phyloP scores from a whole-genome alignment of 192 early-diverging fungal species.

The Kickxella alabastrina region DNA sequence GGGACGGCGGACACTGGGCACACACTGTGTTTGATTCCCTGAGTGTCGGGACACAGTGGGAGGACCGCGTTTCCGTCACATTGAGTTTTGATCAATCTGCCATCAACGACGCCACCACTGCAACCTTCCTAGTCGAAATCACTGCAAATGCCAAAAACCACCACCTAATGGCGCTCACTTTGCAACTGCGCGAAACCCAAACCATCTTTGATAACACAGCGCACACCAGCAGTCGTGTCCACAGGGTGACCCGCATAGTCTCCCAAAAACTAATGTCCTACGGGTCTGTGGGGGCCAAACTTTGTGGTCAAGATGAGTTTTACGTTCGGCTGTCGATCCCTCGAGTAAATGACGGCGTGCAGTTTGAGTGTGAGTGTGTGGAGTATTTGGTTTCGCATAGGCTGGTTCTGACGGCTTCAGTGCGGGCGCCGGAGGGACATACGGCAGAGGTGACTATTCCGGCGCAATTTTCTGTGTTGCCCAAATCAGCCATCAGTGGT shows the following conservation, averaged over 20 bases:
- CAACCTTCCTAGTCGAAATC: slow-evolving; percentile 2
- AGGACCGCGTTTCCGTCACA: slow-evolving; percentile 3
- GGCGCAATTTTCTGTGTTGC: slow-evolving; percentile 15
- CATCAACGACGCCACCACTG: neutral
- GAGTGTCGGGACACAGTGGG: slow-evolving; percentile 11
- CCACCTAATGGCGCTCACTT: slow-evolving; percentile 3
- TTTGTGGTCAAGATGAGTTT: slow-evolving; percentile 2
- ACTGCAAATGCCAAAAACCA: slow-evolving; percentile 8
- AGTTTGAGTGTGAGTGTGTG: slow-evolving; percentile 11
- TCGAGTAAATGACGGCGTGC: slow-evolving; percentile 1
- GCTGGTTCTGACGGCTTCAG: slow-evolving; percentile 9
- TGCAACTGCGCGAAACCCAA: slow-evolving; percentile 17
- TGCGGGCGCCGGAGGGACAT: slow-evolving; percentile 9
- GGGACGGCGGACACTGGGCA: slow-evolving; percentile 18
- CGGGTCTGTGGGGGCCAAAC: neutral
- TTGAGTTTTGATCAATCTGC: slow-evolving; percentile 4
- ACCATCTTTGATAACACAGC: neutral
- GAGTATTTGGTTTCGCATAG: slow-evolving; percentile 9
- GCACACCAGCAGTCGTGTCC: neutral
- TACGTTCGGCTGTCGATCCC: slow-evolving; percentile 6
- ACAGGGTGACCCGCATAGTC: slow-evolving; percentile 8
- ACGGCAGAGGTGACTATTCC: slow-evolving; percentile 15
- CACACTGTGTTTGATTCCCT: slow-evolving; percentile 15
- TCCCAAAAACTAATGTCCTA: slow-evolving; percentile 8
- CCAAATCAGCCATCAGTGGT: slow-evolving; percentile 4